Base-by-base conservation (phyloP, 2,329 filamentous ascomycete genomes). In the Dactylellina sp. region DNA sequence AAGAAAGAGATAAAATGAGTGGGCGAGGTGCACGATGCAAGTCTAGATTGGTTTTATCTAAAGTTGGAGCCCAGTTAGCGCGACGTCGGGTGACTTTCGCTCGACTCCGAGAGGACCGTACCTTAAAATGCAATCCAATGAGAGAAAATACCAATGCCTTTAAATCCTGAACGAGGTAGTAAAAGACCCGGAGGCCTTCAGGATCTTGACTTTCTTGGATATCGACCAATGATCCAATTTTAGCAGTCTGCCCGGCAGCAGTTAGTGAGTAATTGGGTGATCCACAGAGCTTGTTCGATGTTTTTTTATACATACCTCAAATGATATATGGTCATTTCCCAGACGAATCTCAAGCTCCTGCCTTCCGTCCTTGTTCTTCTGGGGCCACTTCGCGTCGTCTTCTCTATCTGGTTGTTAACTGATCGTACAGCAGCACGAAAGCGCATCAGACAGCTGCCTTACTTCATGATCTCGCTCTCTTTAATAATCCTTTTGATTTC, bases 401-500 rank as follows among this genome's bases (percentile, higher is more conserved):
- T 99, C 95, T 84, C 92, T 96, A 77, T 50, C 16, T 7, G 40
- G 20, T 22, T 1, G 65, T 71, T 59, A 71, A 42, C n/a, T 20
- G 20, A 49, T 35, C 4, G 53, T 47, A 37, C 18, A 20, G 32
- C 42, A 28, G 20, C 16, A 11, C 40, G 39, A 12, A 37, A 55
- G 42, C 25, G n/a, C 22, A 32, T 35, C 12, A 40, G 16, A 11
- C 7, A 16, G 35, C 12, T 18, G 12, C 77, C 85, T 62, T 87
- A 96, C 92, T 98, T 98, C 85, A 96, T 89, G 79, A 99, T 97
- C 81, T 99, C 95, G 83, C 93, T 97, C 37, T 93, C 88, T 83
- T 95, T 97, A 83, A 99, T 94, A 77, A 99, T 97, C 77, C 92
- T 90, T 85, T 95, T 96, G 83, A 99, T 96, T 82, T 98, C 95